phyloP scores from a whole-genome alignment of 192 early-diverging fungal species.

The Coemansia sp. region DNA sequence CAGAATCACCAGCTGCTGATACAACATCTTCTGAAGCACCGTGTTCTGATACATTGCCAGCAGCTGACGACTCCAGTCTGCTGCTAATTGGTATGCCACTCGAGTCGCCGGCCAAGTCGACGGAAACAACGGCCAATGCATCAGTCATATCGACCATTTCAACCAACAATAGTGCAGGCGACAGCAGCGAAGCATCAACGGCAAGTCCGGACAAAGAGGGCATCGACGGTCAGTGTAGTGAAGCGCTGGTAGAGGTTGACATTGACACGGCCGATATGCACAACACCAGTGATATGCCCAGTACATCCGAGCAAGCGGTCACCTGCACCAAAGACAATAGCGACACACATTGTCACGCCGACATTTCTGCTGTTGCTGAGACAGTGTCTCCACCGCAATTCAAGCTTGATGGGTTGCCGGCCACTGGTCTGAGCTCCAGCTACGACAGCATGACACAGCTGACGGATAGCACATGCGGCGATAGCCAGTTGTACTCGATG shows the following conservation, averaged over 20 bases:
- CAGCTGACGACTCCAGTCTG: not conserved
- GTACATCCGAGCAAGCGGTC: not conserved
- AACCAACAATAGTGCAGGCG: not conserved
- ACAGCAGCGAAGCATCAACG: not conserved
- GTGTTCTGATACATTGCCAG: not conserved
- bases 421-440: constrained; percentile 1
- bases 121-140: constrained; percentile 7
- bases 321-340: not conserved
- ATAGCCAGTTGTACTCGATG: constrained; percentile 20
- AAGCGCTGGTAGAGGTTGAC: not conserved
- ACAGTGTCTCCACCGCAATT: not conserved
- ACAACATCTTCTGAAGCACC: not conserved
- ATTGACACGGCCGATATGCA: not conserved
- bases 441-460: constrained; percentile 11
- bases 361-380: not conserved
- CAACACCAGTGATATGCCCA: not conserved
- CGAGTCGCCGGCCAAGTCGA: constrained; percentile 28
- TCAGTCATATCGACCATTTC: constrained; percentile 12
- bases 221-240: not conserved
- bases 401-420: not conserved
- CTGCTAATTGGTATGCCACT: constrained; percentile 20
- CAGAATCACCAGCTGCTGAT: not conserved
- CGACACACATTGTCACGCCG: constrained; percentile 1
- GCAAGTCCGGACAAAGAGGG: not conserved
- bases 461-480: constrained; percentile 10